phyloP scores from a whole-genome alignment of 306 rosid species.

The Gleditsia sinensis region DNA sequence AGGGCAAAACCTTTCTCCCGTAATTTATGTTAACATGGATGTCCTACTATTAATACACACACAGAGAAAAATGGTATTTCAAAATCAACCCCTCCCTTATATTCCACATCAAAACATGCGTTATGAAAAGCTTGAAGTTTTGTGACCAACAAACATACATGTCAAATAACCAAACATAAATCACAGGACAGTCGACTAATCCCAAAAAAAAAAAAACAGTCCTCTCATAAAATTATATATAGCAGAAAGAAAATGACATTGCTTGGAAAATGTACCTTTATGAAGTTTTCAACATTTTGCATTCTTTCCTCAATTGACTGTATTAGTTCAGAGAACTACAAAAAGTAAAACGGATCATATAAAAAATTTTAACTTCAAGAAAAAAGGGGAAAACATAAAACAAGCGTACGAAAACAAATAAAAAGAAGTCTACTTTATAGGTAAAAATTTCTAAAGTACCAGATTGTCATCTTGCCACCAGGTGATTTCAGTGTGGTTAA shows the following conservation, averaged over 20 bases:
- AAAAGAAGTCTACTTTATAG: no score
- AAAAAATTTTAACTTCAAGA: conserved; percentile 7
- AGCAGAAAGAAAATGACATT: neutral
- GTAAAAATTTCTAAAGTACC: no score
- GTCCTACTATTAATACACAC: conserved; percentile 16
- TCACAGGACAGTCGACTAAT: neutral
- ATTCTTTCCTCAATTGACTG: conserved; percentile 75
- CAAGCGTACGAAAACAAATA: no score
- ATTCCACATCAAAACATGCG: conserved; percentile 23
- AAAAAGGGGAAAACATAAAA: neutral
- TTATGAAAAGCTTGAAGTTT: conserved; percentile 13
- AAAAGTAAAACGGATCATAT: conserved; percentile 24
- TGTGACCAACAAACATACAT: neutral
- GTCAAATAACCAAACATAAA: neutral
- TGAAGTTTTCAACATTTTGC: conserved; percentile 60
- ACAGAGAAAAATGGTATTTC: conserved; percentile 1
- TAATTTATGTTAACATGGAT: neutral
- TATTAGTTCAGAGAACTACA: conserved; percentile 77
- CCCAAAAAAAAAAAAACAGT: neutral
- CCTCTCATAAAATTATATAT: neutral
- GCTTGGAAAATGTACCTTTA: conserved; percentile 58
- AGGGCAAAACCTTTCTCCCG: neutral
- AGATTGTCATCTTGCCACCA: conserved; percentile 7
- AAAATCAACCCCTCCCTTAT: neutral
- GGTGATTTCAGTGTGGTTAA: neutral